Conservation (phyloP, 2,329 filamentous ascomycete species). For the Penicillium sp. region DNA sequence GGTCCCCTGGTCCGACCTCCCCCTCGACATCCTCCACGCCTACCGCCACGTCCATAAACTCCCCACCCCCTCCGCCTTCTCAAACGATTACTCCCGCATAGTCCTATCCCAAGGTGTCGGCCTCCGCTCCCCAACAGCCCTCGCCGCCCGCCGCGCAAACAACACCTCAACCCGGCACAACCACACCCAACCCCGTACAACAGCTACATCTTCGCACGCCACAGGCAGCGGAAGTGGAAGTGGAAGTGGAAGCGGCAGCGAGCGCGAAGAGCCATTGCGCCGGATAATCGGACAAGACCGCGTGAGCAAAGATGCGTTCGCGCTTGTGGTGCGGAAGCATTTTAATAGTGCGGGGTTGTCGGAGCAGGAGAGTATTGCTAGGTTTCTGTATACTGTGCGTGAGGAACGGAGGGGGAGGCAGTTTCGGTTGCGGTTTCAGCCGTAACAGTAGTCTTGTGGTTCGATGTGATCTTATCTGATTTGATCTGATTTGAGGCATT, state of each 20-base stretch:
- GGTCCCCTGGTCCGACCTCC: constrained; percentile 47
- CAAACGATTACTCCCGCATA: constrained; percentile 47
- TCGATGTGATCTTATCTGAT: not conserved
- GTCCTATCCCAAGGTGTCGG: constrained; percentile 49
- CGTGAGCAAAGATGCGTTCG: constrained; percentile 45
- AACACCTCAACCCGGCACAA: constrained; percentile 7
- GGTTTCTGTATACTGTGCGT: constrained; percentile 51
- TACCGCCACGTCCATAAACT: constrained; percentile 52
- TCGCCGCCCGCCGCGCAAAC: constrained; percentile 38
- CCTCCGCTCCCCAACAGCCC: constrained; percentile 46
- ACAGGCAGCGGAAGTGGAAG: not conserved
- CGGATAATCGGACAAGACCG: constrained; percentile 39
- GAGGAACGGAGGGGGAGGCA: constrained; percentile 44
- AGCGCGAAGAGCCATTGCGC: constrained; percentile 17
- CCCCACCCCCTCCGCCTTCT: constrained; percentile 45
- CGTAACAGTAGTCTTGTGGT: constrained; percentile 21
- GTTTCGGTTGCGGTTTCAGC: constrained; percentile 45
- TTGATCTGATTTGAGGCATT: not conserved
- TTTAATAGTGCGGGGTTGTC: constrained; percentile 49
- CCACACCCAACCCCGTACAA: constrained; percentile 14
- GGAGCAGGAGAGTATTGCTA: constrained; percentile 50
- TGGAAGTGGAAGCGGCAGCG: not conserved
- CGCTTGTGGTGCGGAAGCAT: constrained; percentile 47
- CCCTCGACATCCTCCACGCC: constrained; percentile 48
- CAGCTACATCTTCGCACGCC: constrained; percentile 5